Evolutionary conservation across 2,329 filamentous ascomycete species (phyloP), one percentile per base, ranked within the genome.

Genomic region (Fusarium nelsonii): DNA sequence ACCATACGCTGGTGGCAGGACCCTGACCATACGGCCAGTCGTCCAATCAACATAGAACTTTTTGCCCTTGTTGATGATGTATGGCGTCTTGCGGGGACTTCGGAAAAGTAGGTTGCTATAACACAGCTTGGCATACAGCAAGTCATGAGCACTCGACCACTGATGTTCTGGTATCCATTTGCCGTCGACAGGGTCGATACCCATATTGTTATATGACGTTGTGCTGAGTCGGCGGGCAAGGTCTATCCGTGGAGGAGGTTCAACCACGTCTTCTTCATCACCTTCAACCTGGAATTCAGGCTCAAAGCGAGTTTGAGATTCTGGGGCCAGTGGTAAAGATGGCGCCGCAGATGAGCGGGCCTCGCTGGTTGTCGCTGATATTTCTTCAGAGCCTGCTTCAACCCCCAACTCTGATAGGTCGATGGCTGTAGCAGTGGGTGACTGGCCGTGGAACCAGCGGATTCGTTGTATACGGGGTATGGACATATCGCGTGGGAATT

Each of bases 401-500:
- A 68, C 57, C 7, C 71, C 68, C 8, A 74, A 37, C 20, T 75
- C 73, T 4, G 73, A 74, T 33, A 75, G 53, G 50, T 74, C 73
- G 15, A 74, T 63, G 28, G 70, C 66, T 32, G 71, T 75, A 23
- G 70, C 70, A 1, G 73, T 75, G 4, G 78, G 78, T 20, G 76
- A 78, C 58, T 78, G 76, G 12, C 81, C 83, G 9, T 81, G 82
- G 58, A 83, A 80, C 82, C 83, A 87, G 44, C 84, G 83, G 64
- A 85, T 81, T 33, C 85, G 79, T 69, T 86, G 84, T 41, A 85
- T 80, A n/a, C 86, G 81, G 11, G 88, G 88, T 51, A 90, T 85
- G 36, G 86, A 88, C 77, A 88, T 86, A 71, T 90, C 88, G 41
- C 84, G 81, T 4, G 88, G 88, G 53, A 89, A 85, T 43, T 88